These are phyloP conservation scores for Lepidopterella palustris DNA, from an alignment of 495 filamentous ascomycete species.

Conservation along the genomic window DNA sequence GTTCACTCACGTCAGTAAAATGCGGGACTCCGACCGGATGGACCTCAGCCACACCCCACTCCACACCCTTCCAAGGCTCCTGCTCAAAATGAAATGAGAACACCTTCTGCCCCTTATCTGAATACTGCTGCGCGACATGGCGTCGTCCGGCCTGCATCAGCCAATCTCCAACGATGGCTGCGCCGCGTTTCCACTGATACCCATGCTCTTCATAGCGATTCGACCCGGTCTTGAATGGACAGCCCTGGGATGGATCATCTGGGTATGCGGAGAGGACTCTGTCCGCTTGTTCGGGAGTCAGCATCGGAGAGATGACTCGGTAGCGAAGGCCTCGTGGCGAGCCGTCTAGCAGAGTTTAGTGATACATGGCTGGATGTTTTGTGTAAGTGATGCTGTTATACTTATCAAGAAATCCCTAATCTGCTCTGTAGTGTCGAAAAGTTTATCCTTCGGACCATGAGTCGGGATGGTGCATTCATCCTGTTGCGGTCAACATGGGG, in stretches of 20 bases:
- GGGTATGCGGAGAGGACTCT: not conserved
- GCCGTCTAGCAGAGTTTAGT: not conserved
- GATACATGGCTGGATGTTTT: not conserved
- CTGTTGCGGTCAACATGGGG: not conserved
- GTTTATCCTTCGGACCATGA: not conserved
- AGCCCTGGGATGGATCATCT: not conserved
- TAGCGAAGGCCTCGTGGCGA: not conserved
- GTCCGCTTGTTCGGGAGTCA: not conserved
- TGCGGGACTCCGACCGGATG: slow-evolving; percentile 14
- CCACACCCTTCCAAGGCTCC: slow-evolving; percentile 23
- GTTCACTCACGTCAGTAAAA: not conserved
- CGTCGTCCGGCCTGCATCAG: slow-evolving; percentile 26
- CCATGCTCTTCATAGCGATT: slow-evolving; percentile 24
- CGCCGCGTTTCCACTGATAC: slow-evolving; percentile 28
- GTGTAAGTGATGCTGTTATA: not conserved
- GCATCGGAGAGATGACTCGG: not conserved
- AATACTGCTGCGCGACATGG: slow-evolving; percentile 1
- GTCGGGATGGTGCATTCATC: not conserved
- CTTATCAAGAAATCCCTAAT: not conserved
- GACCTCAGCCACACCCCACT: slow-evolving; percentile 18
- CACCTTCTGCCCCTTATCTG: slow-evolving; percentile 5
- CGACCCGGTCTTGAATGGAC: not conserved
- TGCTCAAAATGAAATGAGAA: slow-evolving; percentile 24
- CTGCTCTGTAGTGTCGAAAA: not conserved
- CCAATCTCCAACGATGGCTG: slow-evolving; percentile 25